Percentiles rank a stretch among this genome's conserved stretches.
phyloP scores from a whole-genome alignment of 768 basidiomycete genomes.

The Lactifluus subvellereus region DNA sequence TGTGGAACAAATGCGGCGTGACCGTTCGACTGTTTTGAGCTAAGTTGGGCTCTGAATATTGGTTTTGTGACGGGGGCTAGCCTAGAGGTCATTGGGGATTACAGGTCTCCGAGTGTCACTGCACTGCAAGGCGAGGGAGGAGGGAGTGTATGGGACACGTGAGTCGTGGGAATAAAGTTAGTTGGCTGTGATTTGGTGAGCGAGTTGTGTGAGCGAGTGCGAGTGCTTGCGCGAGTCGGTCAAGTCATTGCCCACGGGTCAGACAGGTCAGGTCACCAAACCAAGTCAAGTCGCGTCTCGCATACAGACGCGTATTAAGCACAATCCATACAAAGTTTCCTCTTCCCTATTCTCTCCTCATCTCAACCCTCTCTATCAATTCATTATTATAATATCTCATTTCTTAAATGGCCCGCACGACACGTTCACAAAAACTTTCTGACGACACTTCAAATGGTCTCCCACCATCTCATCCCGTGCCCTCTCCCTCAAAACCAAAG shows the following conservation, averaged over 20 bases:
- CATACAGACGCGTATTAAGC: constrained; percentile 33
- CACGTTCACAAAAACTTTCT: constrained; percentile 53
- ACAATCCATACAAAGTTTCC: constrained; percentile 19
- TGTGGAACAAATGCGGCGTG: constrained; percentile 68
- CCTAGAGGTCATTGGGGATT: constrained; percentile 32
- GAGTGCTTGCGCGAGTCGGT: neutral
- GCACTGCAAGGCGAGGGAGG: too few species aligned
- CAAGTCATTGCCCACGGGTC: too few species aligned
- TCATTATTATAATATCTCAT: constrained; percentile 16
- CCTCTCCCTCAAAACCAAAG: constrained; percentile 30
- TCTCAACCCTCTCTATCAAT: neutral
- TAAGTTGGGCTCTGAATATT: constrained; percentile 42
- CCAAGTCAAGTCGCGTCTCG: constrained; percentile 23
- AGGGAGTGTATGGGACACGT: constrained; percentile 3
- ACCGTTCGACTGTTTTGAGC: constrained; percentile 67
- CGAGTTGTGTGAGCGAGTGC: too few species aligned
- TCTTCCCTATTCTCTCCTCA: constrained; percentile 9
- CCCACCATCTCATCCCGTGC: constrained; percentile 17
- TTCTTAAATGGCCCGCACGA: constrained; percentile 63
- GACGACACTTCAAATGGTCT: constrained; percentile 32
- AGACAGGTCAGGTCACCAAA: neutral
- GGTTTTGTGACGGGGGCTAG: constrained; percentile 31
- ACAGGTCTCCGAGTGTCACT: too few species aligned
- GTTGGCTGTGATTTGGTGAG: too few species aligned
- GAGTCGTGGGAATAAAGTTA: constrained; percentile 8